phyloP scores from a whole-genome alignment of 371 early-diverging fungal species.

The Lichtheimia corymbifera region DNA sequence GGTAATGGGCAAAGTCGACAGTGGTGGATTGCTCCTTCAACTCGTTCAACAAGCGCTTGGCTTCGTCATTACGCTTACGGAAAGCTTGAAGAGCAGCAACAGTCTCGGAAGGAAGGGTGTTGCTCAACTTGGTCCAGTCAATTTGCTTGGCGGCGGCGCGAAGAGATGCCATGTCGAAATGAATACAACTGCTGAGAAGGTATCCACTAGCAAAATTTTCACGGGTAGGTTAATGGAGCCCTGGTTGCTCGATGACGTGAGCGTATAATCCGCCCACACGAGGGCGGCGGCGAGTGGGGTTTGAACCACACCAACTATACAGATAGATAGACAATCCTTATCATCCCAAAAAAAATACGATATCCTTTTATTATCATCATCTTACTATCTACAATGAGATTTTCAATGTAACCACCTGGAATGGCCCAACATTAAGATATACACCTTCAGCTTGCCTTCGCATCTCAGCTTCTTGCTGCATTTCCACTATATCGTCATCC shows the following conservation, averaged over 20 bases:
- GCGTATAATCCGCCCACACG: too few relatives aligned
- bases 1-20: conserved; percentile 90
- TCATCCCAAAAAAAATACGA: background rate
- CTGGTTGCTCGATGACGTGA: conserved; percentile 10
- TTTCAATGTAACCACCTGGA: conserved; percentile 65
- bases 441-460: conserved; percentile 34
- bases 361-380: background rate
- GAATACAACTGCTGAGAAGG: conserved; percentile 4
- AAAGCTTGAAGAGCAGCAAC: conserved; percentile 83
- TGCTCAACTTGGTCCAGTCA: conserved; percentile 88
- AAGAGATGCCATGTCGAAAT: conserved; percentile 29
- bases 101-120: conserved; percentile 88
- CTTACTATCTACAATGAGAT: conserved; percentile 27
- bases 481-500: conserved; percentile 41
- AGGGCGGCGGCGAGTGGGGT: too few relatives aligned
- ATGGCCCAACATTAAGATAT: conserved; percentile 56
- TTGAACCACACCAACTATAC: too few relatives aligned
- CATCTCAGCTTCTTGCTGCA: conserved; percentile 27
- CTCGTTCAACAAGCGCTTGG: conserved; percentile 77
- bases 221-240: conserved; percentile 5
- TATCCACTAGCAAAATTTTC: conserved; percentile 12
- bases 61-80: conserved; percentile 95
- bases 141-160: conserved; percentile 69
- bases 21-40: conserved; percentile 81
- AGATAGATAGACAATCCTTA: background rate